Evolutionary conservation across 192 early-diverging fungal genomes (phyloP).

Genomic region (Coemansia sp.): DNA sequence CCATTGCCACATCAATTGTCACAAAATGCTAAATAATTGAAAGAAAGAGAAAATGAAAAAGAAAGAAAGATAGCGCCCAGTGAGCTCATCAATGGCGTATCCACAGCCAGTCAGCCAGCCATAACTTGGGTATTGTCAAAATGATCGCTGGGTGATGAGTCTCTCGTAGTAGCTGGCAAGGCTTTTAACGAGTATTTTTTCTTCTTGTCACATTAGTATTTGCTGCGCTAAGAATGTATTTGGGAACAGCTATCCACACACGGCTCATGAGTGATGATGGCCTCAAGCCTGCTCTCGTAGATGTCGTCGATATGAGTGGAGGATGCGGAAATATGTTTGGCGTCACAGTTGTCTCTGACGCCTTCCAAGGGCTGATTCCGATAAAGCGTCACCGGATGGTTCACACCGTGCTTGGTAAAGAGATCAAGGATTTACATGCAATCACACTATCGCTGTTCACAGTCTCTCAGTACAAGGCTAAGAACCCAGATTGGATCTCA

Average conservation of each 20-base stretch:
- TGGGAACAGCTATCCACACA: conserved; percentile 14
- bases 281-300: conserved; percentile 4
- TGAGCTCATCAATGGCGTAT: background rate
- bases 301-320: conserved; percentile 45
- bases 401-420: conserved; percentile 76
- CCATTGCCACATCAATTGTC: conserved; percentile 26
- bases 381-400: conserved; percentile 88
- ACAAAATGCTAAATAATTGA: background rate
- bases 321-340: conserved; percentile 94
- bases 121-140: background rate
- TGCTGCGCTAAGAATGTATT: conserved; percentile 12
- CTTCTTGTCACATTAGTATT: background rate
- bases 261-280: background rate
- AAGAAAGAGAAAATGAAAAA: background rate
- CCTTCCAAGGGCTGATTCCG: conserved; percentile 69
- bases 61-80: background rate
- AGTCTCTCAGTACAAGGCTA: background rate
- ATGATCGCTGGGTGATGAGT: background rate
- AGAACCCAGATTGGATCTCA: background rate
- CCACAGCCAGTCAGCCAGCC: background rate
- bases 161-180: background rate
- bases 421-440: conserved; percentile 85
- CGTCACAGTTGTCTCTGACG: conserved; percentile 71
- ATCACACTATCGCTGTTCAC: conserved; percentile 12
- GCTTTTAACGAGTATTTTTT: background rate